Base-by-base conservation (phyloP, 2,329 filamentous ascomycete genomes). In the Zymoseptoria passerinii region DNA sequence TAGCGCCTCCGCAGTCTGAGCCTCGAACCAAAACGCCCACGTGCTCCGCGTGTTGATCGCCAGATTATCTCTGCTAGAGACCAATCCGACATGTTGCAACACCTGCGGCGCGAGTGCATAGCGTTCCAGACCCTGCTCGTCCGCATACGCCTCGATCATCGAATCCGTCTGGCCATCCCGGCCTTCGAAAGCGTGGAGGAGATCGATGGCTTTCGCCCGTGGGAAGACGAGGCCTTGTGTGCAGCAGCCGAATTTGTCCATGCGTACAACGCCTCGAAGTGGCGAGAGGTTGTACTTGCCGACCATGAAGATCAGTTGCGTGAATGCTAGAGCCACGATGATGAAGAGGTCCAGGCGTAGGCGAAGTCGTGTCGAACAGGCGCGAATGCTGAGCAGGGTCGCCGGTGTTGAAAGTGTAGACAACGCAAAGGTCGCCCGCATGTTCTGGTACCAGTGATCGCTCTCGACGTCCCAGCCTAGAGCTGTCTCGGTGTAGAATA, bases 401-500 rank as follows among this genome's bases (percentile, higher is more conserved):
- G 18, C 28, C 20, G 9, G 52, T 53, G 57, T 20, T 57, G 40
- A 13, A 52, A 35, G 8, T 58, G 52, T 19, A 48, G 20, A n/a
- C 57, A 67, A 0, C 54, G 61, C 75, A 5, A 28, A 52, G 19
- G n/a, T 16, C 74, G 77, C 48, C 74, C 64, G 61, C 78, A 75
- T 7, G 67, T 67, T 54, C 19, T 20, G 50, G 28, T 52, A 52
- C 50, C 50, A 52, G 28, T 27, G 28, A 16, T 52, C 50, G 20
- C 50, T 52, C 7, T 52, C 50, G 9, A 13, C 50, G 78, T 77
- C 76, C 76, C 78, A 54, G 76, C 75, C 2, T 76, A 69, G 51
- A 23, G 76, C 75, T 53, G 75, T 67, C 56, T 78, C 76, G 0
- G 75, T 77, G 58, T 77, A 78, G 67, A 79, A 79, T 10, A 79